phyloP scores from a whole-genome alignment of 768 basidiomycete genomes.

The Kwoniella mangroviensis region DNA sequence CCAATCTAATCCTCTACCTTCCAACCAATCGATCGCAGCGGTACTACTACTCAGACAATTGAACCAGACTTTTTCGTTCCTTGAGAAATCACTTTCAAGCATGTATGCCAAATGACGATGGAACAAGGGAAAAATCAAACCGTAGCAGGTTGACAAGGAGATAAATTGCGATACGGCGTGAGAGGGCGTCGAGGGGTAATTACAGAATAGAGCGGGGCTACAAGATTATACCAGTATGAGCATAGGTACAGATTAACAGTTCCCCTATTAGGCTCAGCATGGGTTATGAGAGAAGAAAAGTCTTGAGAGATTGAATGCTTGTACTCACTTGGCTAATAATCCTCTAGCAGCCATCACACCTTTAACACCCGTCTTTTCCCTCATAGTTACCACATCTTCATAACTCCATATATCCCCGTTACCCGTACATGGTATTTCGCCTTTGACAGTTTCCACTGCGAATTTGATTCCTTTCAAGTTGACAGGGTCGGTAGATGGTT shows the following conservation, averaged over 20 bases:
- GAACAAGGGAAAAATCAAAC: conserved; percentile 60
- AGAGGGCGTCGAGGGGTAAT: conserved; percentile 58
- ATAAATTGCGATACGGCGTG: conserved; percentile 59
- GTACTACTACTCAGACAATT: conserved; percentile 58
- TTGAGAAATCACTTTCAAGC: conserved; percentile 57
- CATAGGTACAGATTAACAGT: neutral
- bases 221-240: neutral
- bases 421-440: conserved; percentile 60
- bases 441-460: conserved; percentile 59
- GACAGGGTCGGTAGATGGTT: conserved; percentile 61
- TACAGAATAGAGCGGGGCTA: conserved; percentile 59
- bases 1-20: conserved; percentile 44
- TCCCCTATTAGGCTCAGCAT: neutral
- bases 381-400: conserved; percentile 57
- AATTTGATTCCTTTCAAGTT: conserved; percentile 59
- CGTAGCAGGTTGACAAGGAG: conserved; percentile 55
- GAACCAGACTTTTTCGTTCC: conserved; percentile 58
- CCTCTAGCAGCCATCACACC: conserved; percentile 63
- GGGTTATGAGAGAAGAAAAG: neutral
- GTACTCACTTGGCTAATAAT: conserved; percentile 60
- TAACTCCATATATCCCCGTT: conserved; percentile 62
- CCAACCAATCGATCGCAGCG: conserved; percentile 60
- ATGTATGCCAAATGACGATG: conserved; percentile 61
- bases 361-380: conserved; percentile 57
- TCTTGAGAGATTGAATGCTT: no score